A percentile compares a stretch with the other conserved stretches of the same genome.
Evolutionary conservation across 768 basidiomycete species (phyloP).

Genomic region (Tricholoma hemisulphureum): DNA sequence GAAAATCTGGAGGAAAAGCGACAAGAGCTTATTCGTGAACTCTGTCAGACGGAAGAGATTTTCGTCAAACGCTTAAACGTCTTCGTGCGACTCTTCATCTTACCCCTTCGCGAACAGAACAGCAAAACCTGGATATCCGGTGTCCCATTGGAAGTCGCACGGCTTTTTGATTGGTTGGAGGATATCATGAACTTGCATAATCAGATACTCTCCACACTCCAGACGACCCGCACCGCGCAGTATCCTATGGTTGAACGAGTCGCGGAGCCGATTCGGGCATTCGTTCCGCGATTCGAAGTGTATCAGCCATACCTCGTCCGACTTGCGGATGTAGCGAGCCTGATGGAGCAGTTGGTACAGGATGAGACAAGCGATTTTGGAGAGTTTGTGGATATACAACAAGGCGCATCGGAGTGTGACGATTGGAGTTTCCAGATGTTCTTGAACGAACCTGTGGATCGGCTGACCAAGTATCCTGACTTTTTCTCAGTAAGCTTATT

Average conservation of each 20-base stretch:
- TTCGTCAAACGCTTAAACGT: constrained; percentile 67
- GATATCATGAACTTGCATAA: constrained; percentile 79
- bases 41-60: constrained; percentile 63
- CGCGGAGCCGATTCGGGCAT: constrained; percentile 56
- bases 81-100: constrained; percentile 71
- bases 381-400: constrained; percentile 76
- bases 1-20: constrained; percentile 10
- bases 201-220: constrained; percentile 46
- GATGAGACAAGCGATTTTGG: constrained; percentile 72
- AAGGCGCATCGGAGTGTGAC: constrained; percentile 49
- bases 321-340: constrained; percentile 56
- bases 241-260: constrained; percentile 49
- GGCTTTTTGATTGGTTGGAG: constrained; percentile 85
- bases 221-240: constrained; percentile 39
- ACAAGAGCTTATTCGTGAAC: constrained; percentile 49
- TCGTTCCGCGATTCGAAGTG: constrained; percentile 69
- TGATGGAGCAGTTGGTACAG: constrained; percentile 48
- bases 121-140: constrained; percentile 78
- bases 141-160: constrained; percentile 65
- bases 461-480: constrained; percentile 68
- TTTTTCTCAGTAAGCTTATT: constrained; percentile 63
- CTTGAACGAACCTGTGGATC: constrained; percentile 71
- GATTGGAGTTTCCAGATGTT: constrained; percentile 67
- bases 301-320: constrained; percentile 86
- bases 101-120: constrained; percentile 72